These are phyloP conservation scores for Diplodia seriata DNA, from an alignment of 2,329 filamentous ascomycete species.

Conservation along the genomic window DNA sequence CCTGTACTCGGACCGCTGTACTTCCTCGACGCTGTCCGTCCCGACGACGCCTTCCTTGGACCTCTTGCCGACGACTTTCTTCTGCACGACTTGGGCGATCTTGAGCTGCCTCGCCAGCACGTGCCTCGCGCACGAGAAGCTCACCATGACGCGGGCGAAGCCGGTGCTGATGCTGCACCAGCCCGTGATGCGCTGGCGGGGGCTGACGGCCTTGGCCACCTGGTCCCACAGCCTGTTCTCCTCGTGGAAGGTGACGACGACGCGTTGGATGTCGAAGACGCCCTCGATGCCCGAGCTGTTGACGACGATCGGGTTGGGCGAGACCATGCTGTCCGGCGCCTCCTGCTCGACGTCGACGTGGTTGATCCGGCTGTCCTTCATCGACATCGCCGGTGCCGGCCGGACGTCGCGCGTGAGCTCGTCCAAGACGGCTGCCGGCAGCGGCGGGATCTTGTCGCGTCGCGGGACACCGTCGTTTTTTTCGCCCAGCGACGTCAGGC, in stretches of 20 bases:
- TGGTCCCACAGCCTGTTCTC: background rate
- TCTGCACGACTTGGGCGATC: conserved; percentile 1
- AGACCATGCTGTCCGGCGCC: background rate
- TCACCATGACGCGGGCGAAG: conserved; percentile 1
- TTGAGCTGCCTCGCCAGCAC: background rate
- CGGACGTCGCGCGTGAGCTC: background rate
- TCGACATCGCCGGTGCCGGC: no score
- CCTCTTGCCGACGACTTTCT: background rate
- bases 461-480: background rate
- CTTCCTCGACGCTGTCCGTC: no score
- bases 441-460: background rate
- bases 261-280: conserved; percentile 1
- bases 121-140: conserved; percentile 4
- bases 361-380: no score
- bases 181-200: background rate
- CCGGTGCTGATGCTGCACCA: conserved; percentile 14
- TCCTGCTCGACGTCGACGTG: background rate
- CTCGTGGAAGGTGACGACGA: conserved; percentile 4
- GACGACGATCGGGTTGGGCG: conserved; percentile 1
- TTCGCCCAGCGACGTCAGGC: background rate
- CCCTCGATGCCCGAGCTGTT: conserved; percentile 6
- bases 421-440: background rate
- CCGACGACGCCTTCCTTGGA: no score
- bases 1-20: background rate
- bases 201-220: background rate